Evolutionary conservation across 2,329 filamentous ascomycete genomes (phyloP).

Genomic region (Juglanconis oblonga): DNA sequence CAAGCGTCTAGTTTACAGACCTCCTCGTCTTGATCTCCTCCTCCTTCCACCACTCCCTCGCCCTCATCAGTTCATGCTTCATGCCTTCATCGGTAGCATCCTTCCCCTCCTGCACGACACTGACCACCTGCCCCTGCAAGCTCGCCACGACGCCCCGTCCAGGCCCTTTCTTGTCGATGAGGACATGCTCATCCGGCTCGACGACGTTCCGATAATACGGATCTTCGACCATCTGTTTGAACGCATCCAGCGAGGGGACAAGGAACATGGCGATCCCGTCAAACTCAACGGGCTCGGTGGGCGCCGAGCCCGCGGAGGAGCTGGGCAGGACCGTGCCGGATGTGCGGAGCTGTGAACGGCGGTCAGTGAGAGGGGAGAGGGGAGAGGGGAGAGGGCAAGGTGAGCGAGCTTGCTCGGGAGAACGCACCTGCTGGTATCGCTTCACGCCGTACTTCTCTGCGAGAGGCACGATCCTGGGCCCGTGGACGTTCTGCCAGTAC

Average conservation of each 20-base stretch:
- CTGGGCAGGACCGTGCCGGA: background rate
- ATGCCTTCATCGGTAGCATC: too few relatives aligned
- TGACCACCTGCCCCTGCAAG: too few relatives aligned
- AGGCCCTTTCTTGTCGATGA: too few relatives aligned
- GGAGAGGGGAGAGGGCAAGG: too few relatives aligned
- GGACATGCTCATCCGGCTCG: too few relatives aligned
- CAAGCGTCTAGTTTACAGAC: too few relatives aligned
- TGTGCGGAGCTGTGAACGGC: background rate
- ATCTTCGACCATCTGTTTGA: background rate
- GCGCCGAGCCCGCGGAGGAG: background rate
- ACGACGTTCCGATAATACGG: background rate
- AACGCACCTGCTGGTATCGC: slow-evolving; percentile 4
- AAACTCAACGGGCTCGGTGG: background rate
- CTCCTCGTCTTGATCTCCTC: too few relatives aligned
- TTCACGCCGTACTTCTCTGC: background rate
- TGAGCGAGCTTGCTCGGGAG: too few relatives aligned
- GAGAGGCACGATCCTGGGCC: background rate
- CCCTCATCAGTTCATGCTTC: too few relatives aligned
- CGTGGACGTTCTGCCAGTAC: background rate
- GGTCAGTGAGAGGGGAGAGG: background rate
- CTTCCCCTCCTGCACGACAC: too few relatives aligned
- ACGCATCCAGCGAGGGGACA: background rate
- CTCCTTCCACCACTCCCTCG: too few relatives aligned
- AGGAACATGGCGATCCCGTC: background rate
- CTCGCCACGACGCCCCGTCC: too few relatives aligned